These are phyloP conservation scores for Haplosporangium gracile DNA, from an alignment of 192 early-diverging fungal genomes.

Conservation along the genomic window DNA sequence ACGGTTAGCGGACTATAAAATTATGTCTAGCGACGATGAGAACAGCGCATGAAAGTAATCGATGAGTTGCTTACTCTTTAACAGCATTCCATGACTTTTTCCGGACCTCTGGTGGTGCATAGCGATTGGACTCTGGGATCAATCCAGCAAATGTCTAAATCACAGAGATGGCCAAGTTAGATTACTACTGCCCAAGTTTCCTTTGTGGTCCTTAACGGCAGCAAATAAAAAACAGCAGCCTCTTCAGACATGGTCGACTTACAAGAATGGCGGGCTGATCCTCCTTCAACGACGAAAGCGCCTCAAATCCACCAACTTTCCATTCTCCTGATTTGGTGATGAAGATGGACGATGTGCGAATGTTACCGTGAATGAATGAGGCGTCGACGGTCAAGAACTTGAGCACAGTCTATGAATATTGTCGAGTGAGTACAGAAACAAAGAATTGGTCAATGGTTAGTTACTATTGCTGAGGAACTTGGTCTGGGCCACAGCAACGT, in stretches of 20 bases:
- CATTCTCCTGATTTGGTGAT: slow-evolving; percentile 95
- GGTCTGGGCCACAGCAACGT: background rate
- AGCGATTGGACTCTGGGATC: slow-evolving; percentile 74
- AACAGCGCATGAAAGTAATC: background rate
- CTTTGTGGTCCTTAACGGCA: background rate
- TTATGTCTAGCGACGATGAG: background rate
- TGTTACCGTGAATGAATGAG: slow-evolving; percentile 88
- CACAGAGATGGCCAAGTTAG: background rate
- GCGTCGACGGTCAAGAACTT: slow-evolving; percentile 92
- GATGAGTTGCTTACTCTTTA: slow-evolving; percentile 64
- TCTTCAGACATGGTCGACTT: slow-evolving; percentile 8
- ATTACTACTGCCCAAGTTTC: background rate
- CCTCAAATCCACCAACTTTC: slow-evolving; percentile 93
- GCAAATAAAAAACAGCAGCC: background rate
- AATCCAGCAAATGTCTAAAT: slow-evolving; percentile 72
- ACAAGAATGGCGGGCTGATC: slow-evolving; percentile 73
- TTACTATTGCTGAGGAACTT: background rate
- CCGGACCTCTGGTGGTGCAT: slow-evolving; percentile 80
- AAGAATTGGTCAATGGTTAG: slow-evolving; percentile 1
- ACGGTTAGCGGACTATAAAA: background rate
- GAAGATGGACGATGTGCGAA: slow-evolving; percentile 84
- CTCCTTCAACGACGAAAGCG: slow-evolving; percentile 78
- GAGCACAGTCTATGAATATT: slow-evolving; percentile 74
- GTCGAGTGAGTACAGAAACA: slow-evolving; percentile 2
- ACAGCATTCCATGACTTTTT: slow-evolving; percentile 71